Base-by-base conservation (phyloP, 352 stramenopile genomes). In the Phytopythium aichiense region DNA sequence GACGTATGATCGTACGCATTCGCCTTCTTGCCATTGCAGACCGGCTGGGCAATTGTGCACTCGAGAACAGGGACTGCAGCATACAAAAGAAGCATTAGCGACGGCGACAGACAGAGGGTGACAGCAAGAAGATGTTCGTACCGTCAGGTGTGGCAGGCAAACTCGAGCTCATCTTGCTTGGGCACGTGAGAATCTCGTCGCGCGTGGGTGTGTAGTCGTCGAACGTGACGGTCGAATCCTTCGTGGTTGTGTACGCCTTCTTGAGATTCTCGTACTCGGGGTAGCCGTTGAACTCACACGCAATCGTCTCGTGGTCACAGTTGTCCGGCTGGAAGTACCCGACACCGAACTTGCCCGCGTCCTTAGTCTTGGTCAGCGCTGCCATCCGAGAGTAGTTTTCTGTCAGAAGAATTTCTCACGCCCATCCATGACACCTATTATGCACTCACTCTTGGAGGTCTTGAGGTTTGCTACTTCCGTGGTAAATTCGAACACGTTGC, bases 401-500 rank as follows among this genome's bases (percentile, higher is more conserved):
- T 4, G n/a, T 46, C 15, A 57, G 31, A 7, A 25, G 2, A 31
- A 2, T 23, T 38, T 7, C 1, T 20, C 6, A 46, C 7, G 31
- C 4, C 40, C 3, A 4, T n/a, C 18, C 25, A 45, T 15, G 11
- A 18, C 35, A 7, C 6, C 8, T 5, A 38, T 8, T 38, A 12
- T 12, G 33, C 15, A 72, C 73, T 5, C 58, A 84, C 74, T 63
- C 52, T 82, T 77, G 12, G 58, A 56, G 12, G 70, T 71, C 38
- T 72, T 66, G 43, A 84, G 71, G 61, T 93, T 91, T 31, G 71
- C 72, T 42, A 90, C 76, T 60, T 93, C 84, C 2, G 82, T 89
- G 4, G 75, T 81, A 43, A 91, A 93, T 72, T 93, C 84, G 33
- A 91, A 93, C 1, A 89, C 84, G 51, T 89, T 91, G 58, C 84